Conservation (phyloP, 257 asterid genomes). For the Nicotiana knightiana region DNA sequence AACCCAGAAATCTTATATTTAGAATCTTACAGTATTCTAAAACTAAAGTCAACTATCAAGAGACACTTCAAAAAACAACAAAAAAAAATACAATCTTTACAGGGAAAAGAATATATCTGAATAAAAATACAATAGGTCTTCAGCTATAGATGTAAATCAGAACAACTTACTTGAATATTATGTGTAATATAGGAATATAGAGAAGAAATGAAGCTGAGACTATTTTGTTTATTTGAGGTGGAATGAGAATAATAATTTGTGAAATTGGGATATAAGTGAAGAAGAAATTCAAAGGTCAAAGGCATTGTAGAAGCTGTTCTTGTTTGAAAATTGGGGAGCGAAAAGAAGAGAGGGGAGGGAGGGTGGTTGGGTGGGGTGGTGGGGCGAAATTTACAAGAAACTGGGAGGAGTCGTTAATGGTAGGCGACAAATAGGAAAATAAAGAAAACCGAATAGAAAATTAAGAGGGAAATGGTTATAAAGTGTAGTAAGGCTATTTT, state of each 20-base stretch:
- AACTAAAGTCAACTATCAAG: slow-evolving; percentile 5
- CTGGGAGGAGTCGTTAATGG: slow-evolving; percentile 34
- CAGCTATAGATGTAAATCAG: neutral
- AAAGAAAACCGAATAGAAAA: neutral
- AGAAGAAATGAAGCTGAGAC: slow-evolving; percentile 20
- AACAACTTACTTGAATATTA: slow-evolving; percentile 18
- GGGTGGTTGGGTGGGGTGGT: neutral
- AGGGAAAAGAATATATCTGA: neutral
- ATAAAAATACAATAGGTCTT: neutral
- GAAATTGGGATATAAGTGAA: slow-evolving; percentile 5
- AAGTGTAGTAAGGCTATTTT: neutral
- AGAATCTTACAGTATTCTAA: neutral
- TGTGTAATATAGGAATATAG: slow-evolving; percentile 8
- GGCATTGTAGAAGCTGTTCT: slow-evolving; percentile 16
- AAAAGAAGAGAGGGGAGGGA: neutral
- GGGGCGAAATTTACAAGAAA: slow-evolving; percentile 49
- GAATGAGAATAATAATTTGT: slow-evolving; percentile 21
- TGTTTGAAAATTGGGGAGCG: neutral
- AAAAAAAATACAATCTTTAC: neutral
- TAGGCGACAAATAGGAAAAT: slow-evolving; percentile 22
- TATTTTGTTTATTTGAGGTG: slow-evolving; percentile 20
- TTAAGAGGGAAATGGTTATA: neutral
- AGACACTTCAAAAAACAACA: neutral
- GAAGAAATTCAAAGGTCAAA: slow-evolving; percentile 53
- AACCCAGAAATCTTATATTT: neutral